Conservation (phyloP, 2,329 filamentous ascomycete genomes). For the Leptoxyphium fumago region DNA sequence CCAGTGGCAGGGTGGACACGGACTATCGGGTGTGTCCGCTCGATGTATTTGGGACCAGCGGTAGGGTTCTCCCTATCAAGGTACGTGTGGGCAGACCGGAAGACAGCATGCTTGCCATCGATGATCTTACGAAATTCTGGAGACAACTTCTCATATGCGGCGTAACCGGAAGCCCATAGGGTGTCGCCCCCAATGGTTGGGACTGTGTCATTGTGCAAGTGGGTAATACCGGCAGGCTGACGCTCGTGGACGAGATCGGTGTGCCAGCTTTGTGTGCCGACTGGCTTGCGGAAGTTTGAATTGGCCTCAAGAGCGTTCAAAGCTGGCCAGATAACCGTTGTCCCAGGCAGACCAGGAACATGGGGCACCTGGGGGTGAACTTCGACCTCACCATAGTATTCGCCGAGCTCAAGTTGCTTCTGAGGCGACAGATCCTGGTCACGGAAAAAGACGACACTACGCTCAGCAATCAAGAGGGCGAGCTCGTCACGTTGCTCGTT, state of each 20-base stretch:
- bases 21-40: conserved; percentile 53
- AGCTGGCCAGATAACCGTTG: conserved; percentile 50
- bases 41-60: conserved; percentile 49
- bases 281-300: conserved; percentile 49
- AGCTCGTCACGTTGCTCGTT: conserved; percentile 45
- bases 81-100: conserved; percentile 49
- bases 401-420: conserved; percentile 6
- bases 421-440: conserved; percentile 4
- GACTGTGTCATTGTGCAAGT: conserved; percentile 28
- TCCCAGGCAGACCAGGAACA: conserved; percentile 49
- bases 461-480: conserved; percentile 44
- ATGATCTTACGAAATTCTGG: conserved; percentile 54
- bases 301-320: conserved; percentile 45
- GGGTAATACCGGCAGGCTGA: conserved; percentile 43
- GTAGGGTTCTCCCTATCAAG: conserved; percentile 47
- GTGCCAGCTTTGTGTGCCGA: background rate
- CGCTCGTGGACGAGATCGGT: conserved; percentile 53
- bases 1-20: conserved; percentile 58
- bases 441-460: conserved; percentile 47
- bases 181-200: conserved; percentile 52
- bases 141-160: conserved; percentile 56
- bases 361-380: conserved; percentile 47
- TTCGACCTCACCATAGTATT: conserved; percentile 7
- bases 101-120: conserved; percentile 49
- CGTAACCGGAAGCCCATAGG: conserved; percentile 54